phyloP scores from a whole-genome alignment of 345 rosid genomes.

The Carallia pectinifolia region DNA sequence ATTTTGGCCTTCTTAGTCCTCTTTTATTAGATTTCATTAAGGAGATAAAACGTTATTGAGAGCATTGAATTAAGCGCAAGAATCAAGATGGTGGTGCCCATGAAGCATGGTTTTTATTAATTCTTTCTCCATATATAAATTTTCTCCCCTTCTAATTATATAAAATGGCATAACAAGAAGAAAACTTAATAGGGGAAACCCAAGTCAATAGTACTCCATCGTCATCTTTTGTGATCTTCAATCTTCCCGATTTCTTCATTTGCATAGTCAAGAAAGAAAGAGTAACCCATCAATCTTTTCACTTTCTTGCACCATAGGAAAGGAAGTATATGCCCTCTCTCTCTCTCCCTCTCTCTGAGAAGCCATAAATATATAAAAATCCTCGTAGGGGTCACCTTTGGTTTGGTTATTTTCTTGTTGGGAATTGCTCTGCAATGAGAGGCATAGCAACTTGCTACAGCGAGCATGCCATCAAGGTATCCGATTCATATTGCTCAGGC shows the following conservation, averaged over 20 bases:
- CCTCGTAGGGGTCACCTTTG: background rate
- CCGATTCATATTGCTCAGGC: conserved; percentile 79
- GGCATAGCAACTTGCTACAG: conserved; percentile 70
- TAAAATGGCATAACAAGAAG: conserved; percentile 12
- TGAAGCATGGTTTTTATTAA: background rate
- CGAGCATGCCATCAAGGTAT: conserved; percentile 76
- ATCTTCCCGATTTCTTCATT: conserved; percentile 25
- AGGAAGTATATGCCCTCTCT: conserved; percentile 12
- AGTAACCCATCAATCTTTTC: conserved; percentile 11
- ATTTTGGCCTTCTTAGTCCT: background rate
- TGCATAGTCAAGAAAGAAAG: background rate
- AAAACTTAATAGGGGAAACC: conserved; percentile 40
- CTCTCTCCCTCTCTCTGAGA: background rate
- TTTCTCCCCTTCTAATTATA: background rate
- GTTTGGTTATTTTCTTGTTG: background rate
- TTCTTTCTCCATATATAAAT: background rate
- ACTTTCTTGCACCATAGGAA: conserved; percentile 36
- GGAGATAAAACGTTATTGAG: background rate
- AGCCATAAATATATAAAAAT: background rate
- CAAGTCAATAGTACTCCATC: conserved; percentile 2
- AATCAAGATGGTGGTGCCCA: too few species aligned
- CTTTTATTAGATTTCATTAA: background rate
- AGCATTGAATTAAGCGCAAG: background rate
- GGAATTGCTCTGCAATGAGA: conserved; percentile 46
- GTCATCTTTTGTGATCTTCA: conserved; percentile 43